These are phyloP conservation scores for Fusarium sp. DNA, from an alignment of 2,329 filamentous ascomycete species.

Conservation along the genomic window DNA sequence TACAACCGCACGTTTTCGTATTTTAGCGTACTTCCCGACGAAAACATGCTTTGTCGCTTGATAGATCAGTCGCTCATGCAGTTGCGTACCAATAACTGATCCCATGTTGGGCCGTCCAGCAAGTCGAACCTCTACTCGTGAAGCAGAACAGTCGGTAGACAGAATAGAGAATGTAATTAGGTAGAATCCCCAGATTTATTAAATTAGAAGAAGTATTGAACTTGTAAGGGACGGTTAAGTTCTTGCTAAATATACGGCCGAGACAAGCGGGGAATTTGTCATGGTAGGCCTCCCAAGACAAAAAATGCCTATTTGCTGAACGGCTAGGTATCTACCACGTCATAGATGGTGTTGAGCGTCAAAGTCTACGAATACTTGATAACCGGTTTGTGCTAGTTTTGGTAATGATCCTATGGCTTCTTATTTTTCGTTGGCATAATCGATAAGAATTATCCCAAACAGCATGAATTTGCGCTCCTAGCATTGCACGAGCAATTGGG, in stretches of 20 bases:
- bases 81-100: neutral
- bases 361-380: rapidly evolving
- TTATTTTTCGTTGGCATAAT: rapidly evolving
- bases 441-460: rapidly evolving
- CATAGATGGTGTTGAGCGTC: neutral
- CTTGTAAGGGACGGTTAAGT: rapidly evolving
- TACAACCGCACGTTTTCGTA: neutral
- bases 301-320: neutral
- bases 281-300: neutral
- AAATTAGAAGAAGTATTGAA: rapidly evolving
- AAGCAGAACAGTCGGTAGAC: rapidly evolving
- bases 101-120: rapidly evolving
- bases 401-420: rapidly evolving
- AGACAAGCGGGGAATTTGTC: rapidly evolving
- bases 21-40: neutral
- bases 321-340: rapidly evolving
- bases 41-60: neutral
- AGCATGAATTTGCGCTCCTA: rapidly evolving
- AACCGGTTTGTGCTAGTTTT: rapidly evolving
- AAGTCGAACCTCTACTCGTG: rapidly evolving
- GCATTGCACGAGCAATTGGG: rapidly evolving
- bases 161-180: rapidly evolving
- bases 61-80: neutral
- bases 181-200: rapidly evolving
- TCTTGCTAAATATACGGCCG: rapidly evolving